Evolutionary conservation across 2,329 filamentous ascomycete genomes (phyloP).

Genomic region (Ceratocystis lukuohia): DNA sequence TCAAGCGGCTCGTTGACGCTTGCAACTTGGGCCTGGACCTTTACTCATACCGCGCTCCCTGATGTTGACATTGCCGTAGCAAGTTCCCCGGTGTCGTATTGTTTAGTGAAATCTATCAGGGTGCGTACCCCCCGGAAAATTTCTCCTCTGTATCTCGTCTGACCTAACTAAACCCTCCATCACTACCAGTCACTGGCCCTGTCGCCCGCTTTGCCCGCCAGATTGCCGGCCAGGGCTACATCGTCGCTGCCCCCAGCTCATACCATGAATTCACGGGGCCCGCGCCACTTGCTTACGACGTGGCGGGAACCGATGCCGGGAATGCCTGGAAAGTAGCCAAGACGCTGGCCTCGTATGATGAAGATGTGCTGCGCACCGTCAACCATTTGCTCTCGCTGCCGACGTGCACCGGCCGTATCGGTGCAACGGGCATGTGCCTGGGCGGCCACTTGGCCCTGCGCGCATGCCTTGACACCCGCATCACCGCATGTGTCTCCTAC

Average conservation of each 20-base stretch:
- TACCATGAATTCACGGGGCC: slow-evolving; percentile 90
- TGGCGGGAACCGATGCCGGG: slow-evolving; percentile 71
- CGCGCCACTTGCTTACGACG: slow-evolving; percentile 73
- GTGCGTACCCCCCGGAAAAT: slow-evolving; percentile 31
- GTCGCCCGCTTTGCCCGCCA: slow-evolving; percentile 81
- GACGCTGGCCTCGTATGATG: slow-evolving; percentile 77
- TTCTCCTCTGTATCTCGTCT: neutral
- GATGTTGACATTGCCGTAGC: slow-evolving; percentile 25
- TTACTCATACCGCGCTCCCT: too few species aligned
- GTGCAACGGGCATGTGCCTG: slow-evolving; percentile 80
- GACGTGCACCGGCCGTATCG: slow-evolving; percentile 70
- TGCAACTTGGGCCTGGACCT: too few species aligned
- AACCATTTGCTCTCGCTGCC: slow-evolving; percentile 56
- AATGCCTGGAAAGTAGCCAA: slow-evolving; percentile 79
- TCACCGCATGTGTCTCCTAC: slow-evolving; percentile 69
- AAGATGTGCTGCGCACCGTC: slow-evolving; percentile 55
- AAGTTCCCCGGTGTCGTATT: slow-evolving; percentile 74
- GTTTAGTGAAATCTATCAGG: slow-evolving; percentile 94
- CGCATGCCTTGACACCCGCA: slow-evolving; percentile 55
- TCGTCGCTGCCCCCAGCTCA: slow-evolving; percentile 76
- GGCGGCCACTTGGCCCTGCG: slow-evolving; percentile 70
- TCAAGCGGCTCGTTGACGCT: too few species aligned
- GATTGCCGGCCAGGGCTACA: slow-evolving; percentile 85
- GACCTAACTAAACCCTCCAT: neutral
- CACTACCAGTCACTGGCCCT: slow-evolving; percentile 62